phyloP scores from a whole-genome alignment of 148 eudicot species.

The Amaranthus cruentus region DNA sequence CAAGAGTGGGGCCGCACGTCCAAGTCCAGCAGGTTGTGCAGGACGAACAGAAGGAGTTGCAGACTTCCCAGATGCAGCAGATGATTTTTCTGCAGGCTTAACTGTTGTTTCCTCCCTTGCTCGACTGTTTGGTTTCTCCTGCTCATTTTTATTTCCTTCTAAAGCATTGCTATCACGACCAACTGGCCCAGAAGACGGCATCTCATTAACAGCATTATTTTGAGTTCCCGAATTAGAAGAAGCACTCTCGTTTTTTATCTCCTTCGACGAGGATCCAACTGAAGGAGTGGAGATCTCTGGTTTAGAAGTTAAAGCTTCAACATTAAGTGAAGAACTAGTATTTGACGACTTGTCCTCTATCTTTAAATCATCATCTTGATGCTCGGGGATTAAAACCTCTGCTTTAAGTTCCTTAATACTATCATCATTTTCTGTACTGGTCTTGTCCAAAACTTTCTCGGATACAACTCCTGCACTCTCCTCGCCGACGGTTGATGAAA shows the following conservation, averaged over 20 bases:
- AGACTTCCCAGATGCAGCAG: conserved; percentile 28
- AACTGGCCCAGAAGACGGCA: conserved; percentile 19
- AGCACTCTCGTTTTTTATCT: conserved; percentile 22
- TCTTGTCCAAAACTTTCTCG: conserved; percentile 18
- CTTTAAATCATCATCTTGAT: conserved; percentile 14
- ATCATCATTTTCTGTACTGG: conserved; percentile 18
- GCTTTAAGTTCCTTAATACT: conserved; percentile 19
- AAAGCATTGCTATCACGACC: conserved; percentile 22
- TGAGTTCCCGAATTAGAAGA: conserved; percentile 23
- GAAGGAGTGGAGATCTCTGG: conserved; percentile 10
- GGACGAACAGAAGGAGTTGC: conserved; percentile 34
- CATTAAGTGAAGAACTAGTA: conserved; percentile 27
- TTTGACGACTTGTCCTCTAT: conserved; percentile 7
- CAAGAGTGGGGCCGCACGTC: conserved; percentile 70
- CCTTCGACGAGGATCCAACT: conserved; percentile 18
- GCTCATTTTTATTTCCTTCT: conserved; percentile 22
- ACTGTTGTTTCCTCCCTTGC: conserved; percentile 30
- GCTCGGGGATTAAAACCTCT: conserved; percentile 9
- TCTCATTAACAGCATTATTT: conserved; percentile 19
- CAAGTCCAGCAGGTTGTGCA: conserved; percentile 86
- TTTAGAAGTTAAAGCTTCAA: conserved; percentile 20
- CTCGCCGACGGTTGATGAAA: conserved; percentile 7
- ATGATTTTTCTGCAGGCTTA: conserved; percentile 32
- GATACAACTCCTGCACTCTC: conserved; percentile 14
- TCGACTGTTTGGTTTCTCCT: conserved; percentile 33